A percentile compares a stretch with the other conserved stretches of the same genome.
phyloP scores from a whole-genome alignment of 805 yeast species.

The Suhomyces sp. region DNA sequence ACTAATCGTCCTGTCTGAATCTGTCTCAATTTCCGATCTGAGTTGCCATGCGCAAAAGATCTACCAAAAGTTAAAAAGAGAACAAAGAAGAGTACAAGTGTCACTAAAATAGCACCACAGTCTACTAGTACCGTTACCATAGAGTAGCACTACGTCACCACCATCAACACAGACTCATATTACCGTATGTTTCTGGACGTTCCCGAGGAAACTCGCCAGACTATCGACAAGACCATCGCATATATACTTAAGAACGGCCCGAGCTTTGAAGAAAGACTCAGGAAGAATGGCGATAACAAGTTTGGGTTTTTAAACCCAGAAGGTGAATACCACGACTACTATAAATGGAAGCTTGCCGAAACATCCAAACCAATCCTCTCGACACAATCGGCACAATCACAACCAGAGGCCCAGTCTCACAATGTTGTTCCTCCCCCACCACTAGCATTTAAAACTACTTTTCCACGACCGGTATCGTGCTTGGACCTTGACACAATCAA shows the following conservation, averaged over 20 bases:
- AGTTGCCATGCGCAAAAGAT: background rate
- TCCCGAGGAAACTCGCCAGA: conserved; percentile 21
- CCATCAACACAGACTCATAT: too few species aligned
- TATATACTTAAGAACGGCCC: conserved; percentile 69
- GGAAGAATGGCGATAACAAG: conserved; percentile 47
- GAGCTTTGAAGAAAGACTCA: conserved; percentile 59
- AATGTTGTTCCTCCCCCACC: background rate
- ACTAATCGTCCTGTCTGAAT: background rate
- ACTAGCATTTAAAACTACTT: conserved; percentile 10
- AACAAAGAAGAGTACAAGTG: too few species aligned
- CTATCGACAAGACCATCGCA: conserved; percentile 68
- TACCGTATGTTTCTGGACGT: background rate
- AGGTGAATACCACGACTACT: conserved; percentile 59
- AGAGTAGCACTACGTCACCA: too few species aligned
- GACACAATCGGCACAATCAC: background rate
- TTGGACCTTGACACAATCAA: conserved; percentile 69
- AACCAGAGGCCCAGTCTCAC: background rate
- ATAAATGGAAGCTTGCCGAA: conserved; percentile 40
- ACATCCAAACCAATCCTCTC: too few species aligned
- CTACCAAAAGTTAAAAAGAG: background rate
- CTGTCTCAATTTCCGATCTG: background rate
- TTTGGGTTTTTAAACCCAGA: conserved; percentile 60
- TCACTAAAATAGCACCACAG: too few species aligned
- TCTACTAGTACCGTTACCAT: background rate
- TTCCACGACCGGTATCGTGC: conserved; percentile 44